A percentile compares a stretch with the other conserved stretches of the same genome.
Conservation (phyloP, 2,329 filamentous ascomycete species). For the Pyrenophora graminea region DNA sequence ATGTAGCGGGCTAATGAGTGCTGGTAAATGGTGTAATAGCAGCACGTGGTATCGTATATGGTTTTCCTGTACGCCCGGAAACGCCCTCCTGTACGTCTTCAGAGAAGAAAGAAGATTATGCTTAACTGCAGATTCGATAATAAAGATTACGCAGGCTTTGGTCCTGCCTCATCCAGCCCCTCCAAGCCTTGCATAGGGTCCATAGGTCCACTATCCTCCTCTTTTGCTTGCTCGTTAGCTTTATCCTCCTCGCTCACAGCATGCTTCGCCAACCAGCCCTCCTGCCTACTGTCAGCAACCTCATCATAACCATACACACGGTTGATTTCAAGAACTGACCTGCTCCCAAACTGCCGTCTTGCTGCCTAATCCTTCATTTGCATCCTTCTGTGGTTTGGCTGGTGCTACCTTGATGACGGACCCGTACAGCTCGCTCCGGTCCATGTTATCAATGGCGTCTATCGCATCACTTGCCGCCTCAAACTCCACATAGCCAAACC, state of each 20-base stretch:
- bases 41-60: constrained; percentile 12
- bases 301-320: not conserved
- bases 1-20: not conserved
- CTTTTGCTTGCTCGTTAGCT: constrained; percentile 60
- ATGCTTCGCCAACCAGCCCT: constrained; percentile 89
- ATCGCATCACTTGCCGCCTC: constrained; percentile 82
- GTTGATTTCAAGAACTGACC: constrained; percentile 59
- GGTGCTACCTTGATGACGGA: constrained; percentile 88
- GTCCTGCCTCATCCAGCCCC: constrained; percentile 90
- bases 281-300: constrained; percentile 58
- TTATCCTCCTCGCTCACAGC: constrained; percentile 80
- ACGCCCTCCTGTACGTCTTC: constrained; percentile 19
- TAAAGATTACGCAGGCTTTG: constrained; percentile 67
- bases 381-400: constrained; percentile 89
- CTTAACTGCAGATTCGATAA: constrained; percentile 28
- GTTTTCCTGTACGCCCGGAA: constrained; percentile 22
- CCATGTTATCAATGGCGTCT: constrained; percentile 99
- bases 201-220: constrained; percentile 60
- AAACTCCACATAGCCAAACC: constrained; percentile 96
- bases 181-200: constrained; percentile 97
- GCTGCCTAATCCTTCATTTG: constrained; percentile 84
- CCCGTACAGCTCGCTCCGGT: constrained; percentile 93
- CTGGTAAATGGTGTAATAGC: not conserved
- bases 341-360: constrained; percentile 97
- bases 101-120: constrained; percentile 47